phyloP scores from a whole-genome alignment of 202 grass and related monocot genomes.

The Eragrostis tef region DNA sequence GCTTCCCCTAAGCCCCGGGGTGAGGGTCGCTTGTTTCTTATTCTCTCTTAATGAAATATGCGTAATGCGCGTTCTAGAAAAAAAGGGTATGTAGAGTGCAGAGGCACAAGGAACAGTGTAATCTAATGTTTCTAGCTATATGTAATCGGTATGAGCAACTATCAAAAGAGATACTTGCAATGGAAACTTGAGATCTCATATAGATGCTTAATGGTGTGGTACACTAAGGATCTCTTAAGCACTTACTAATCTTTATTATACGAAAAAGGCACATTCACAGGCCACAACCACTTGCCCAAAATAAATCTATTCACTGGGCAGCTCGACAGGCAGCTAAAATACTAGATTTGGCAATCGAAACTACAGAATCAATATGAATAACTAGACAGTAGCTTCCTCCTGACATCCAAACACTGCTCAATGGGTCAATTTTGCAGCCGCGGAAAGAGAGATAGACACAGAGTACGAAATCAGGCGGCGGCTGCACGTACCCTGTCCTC shows the following conservation, averaged over 20 bases:
- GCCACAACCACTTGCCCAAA: not conserved
- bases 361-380: not conserved
- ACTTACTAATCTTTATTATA: not conserved
- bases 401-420: not conserved
- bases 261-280: not conserved
- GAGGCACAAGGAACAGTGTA: not conserved
- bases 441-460: not conserved
- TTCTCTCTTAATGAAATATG: no score
- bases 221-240: not conserved
- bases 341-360: not conserved
- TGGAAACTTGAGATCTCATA: not conserved
- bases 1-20: no score
- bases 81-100: not conserved
- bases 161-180: not conserved
- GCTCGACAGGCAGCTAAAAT: not conserved
- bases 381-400: not conserved
- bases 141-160: not conserved
- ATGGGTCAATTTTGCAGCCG: not conserved
- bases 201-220: not conserved
- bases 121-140: not conserved
- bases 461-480: not conserved
- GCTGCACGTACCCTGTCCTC: constrained; percentile 75
- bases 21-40: no score
- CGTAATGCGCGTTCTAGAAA: no score
- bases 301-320: not conserved